These are phyloP conservation scores for Tulasnella sp. DNA, from an alignment of 768 basidiomycete species.

Conservation along the genomic window DNA sequence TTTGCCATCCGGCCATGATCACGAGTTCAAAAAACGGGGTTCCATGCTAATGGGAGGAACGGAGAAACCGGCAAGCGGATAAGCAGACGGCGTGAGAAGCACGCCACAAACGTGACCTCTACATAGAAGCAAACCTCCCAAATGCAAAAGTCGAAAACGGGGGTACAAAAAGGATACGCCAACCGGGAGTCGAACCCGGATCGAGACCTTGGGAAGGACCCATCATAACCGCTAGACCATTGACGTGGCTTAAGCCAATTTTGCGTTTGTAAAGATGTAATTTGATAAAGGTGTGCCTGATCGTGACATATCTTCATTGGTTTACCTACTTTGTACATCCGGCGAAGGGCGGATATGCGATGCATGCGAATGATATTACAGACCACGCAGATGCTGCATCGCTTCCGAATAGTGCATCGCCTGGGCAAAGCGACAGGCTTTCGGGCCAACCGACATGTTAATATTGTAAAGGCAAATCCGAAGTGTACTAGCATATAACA, in stretches of 20 bases:
- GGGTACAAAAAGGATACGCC: slow-evolving; percentile 12
- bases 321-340: too few relatives aligned
- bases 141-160: background rate
- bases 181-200: slow-evolving; percentile 28
- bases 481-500: too few relatives aligned
- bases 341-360: too few relatives aligned
- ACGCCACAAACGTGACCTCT: background rate
- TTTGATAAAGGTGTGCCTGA: background rate
- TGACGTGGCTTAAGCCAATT: background rate
- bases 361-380: too few relatives aligned
- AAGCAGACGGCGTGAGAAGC: background rate
- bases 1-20: background rate
- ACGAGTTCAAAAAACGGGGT: background rate
- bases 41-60: background rate
- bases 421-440: too few relatives aligned
- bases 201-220: slow-evolving; percentile 20
- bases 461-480: too few relatives aligned
- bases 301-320: background rate
- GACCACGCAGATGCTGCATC: too few relatives aligned
- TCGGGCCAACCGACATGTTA: too few relatives aligned
- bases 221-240: slow-evolving; percentile 27
- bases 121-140: background rate
- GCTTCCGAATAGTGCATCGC: too few relatives aligned
- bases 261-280: background rate
- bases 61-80: background rate